Evolutionary conservation across 2,329 filamentous ascomycete species (phyloP).

Genomic region (Rhinocladiella similis): DNA sequence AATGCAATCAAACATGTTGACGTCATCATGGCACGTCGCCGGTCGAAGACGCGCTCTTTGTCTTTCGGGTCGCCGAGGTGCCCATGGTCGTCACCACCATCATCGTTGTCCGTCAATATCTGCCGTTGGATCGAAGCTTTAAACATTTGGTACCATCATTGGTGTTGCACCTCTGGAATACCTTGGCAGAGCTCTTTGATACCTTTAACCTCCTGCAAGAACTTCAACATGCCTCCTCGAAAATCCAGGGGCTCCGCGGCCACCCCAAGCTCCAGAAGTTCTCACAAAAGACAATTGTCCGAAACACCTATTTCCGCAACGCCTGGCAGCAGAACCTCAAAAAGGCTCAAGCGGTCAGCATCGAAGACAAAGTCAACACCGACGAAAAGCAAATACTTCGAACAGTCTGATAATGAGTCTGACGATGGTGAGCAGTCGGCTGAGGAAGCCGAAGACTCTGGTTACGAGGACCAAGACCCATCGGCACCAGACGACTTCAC

Average conservation of each 20-base stretch:
- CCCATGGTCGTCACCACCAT: background rate
- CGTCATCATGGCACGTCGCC: background rate
- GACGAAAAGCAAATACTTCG: conserved; percentile 55
- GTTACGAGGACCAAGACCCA: conserved; percentile 41
- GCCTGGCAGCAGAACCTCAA: conserved; percentile 25
- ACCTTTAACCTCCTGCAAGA: background rate
- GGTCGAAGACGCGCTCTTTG: background rate
- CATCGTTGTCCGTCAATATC: background rate
- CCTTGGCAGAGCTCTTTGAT: background rate
- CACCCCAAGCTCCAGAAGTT: conserved; percentile 9
- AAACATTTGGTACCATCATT: background rate
- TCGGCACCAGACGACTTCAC: conserved; percentile 25
- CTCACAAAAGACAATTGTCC: conserved; percentile 25
- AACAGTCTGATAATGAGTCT: conserved; percentile 30
- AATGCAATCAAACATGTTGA: background rate
- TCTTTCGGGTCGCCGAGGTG: background rate
- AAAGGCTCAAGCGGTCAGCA: conserved; percentile 24
- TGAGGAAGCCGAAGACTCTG: conserved; percentile 33
- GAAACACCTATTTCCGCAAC: conserved; percentile 10
- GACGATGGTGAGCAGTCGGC: conserved; percentile 31
- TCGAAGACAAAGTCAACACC: conserved; percentile 35
- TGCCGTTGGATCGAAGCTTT: too few species aligned
- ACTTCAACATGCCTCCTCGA: conserved; percentile 12
- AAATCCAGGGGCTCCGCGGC: conserved; percentile 15
- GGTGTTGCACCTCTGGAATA: background rate